Conservation (phyloP, 805 yeast species). For the Candida ficus region DNA sequence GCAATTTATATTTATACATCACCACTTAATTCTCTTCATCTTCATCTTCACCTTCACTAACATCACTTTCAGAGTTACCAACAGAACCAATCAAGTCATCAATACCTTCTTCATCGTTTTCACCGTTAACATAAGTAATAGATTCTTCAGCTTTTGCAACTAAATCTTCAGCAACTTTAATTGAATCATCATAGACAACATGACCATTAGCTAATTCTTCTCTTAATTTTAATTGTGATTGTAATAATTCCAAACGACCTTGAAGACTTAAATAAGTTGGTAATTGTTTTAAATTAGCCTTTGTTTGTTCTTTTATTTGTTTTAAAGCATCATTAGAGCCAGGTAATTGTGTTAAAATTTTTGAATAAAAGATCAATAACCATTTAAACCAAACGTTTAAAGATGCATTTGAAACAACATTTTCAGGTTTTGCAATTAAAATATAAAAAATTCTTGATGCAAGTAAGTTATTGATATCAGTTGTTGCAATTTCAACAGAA, state of each 20-base stretch:
- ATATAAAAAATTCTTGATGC: neutral
- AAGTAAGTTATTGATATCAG: neutral
- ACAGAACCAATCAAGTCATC: slow-evolving; percentile 22
- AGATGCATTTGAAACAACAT: slow-evolving; percentile 35
- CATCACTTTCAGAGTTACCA: slow-evolving; percentile 22
- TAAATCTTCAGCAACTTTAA: neutral
- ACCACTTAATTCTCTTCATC: slow-evolving; percentile 17
- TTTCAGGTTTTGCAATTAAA: slow-evolving; percentile 8
- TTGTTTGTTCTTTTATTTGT: slow-evolving; percentile 51
- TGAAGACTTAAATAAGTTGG: slow-evolving; percentile 73
- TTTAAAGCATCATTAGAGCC: slow-evolving; percentile 36
- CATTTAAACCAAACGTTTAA: slow-evolving; percentile 71
- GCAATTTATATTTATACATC: neutral
- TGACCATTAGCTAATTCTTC: slow-evolving; percentile 39
- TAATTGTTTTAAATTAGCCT: slow-evolving; percentile 49
- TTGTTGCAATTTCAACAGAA: too few species aligned
- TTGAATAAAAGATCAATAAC: slow-evolving; percentile 66
- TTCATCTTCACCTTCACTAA: slow-evolving; percentile 32
- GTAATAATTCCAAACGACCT: slow-evolving; percentile 76
- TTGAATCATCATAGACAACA: slow-evolving; percentile 20
- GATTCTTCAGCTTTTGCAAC: slow-evolving; percentile 27
- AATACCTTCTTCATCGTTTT: slow-evolving; percentile 38
- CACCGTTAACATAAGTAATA: slow-evolving; percentile 36
- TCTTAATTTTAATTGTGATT: slow-evolving; percentile 71
- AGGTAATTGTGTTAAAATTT: slow-evolving; percentile 5